These are phyloP conservation scores for Trichaptum fuscoviolaceum DNA, from an alignment of 768 basidiomycete genomes.

Conservation along the genomic window DNA sequence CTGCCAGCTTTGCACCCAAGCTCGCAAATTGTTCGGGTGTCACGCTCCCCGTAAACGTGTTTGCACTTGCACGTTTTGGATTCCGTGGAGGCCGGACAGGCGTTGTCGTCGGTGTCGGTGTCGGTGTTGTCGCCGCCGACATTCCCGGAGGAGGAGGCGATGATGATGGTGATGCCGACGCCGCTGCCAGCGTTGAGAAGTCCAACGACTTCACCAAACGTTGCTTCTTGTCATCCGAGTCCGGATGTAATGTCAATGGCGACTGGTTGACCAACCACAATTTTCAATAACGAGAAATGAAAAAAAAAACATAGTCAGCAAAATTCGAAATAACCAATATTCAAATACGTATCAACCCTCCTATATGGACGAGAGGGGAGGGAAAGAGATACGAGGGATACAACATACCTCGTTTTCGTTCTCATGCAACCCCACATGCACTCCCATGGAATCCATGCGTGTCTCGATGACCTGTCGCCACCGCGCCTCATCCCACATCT, in stretches of 20 bases:
- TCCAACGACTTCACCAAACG: neutral
- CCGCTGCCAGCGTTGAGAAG: neutral
- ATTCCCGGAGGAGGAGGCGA: neutral
- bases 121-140: neutral
- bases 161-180: neutral
- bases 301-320: neutral
- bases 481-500: neutral
- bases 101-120: neutral
- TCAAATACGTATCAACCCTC: neutral
- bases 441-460: neutral
- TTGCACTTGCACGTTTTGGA: neutral
- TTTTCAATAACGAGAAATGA: neutral
- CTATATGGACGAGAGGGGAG: neutral
- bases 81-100: neutral
- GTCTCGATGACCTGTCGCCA: neutral
- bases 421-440: neutral
- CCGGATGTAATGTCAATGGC: neutral
- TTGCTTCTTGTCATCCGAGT: neutral
- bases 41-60: neutral
- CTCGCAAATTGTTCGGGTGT: neutral
- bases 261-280: neutral
- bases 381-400: neutral
- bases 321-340: neutral
- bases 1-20: neutral
- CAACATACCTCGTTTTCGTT: neutral